Evolutionary conservation across 768 basidiomycete genomes (phyloP), one percentile per base, ranked within the genome.

Genomic region (Boletus speciosus): DNA sequence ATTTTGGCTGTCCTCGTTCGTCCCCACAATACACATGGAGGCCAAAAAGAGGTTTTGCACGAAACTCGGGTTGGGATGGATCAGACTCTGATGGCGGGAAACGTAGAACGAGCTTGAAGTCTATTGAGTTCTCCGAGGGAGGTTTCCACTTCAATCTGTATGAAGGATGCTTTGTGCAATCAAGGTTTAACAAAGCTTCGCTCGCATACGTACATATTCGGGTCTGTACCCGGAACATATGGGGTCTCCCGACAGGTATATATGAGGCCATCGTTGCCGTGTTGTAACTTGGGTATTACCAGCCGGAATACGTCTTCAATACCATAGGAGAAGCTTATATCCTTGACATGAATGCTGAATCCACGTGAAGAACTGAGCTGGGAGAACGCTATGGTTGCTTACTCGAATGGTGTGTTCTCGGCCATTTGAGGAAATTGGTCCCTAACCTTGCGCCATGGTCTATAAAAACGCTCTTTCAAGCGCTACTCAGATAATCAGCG

Each of bases 81-180:
- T 85, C 70, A 23, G 73, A 72, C 15, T 68, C 66, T 4, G 73
- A 69, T 1, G 93, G 83, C 1, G 96, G 94, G 69, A 98, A 99
- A 32, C 93, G 86, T n/a, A 99, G 76, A 46, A 94, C 81, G 29
- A 98, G 86, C 69, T 93, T 93, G 78, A 99, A 98, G 71, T 99
- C 97, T 63, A 98, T 88, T 2, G 94, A 95, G 68, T 99, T 99
- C 67, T 98, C 96, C 2, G 88, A 90, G 0, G 97, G 94, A 1
- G 95, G 94, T 71, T 99, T 99, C 97, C 97, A 99, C 72, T 99
- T 99, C 65, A 99, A 71, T 58, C 96, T 98, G 38, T 49, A 34
- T 16, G 44, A 59, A 23, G 32, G 11, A 57, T 56, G 34, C 35
- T 51, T 48, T 61, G 37, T 31, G 16, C 19, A 46, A 40, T 43